Evolutionary conservation across 1,284 basidiomycete genomes (phyloP).

Genomic region (Cyathus pygmaeus): DNA sequence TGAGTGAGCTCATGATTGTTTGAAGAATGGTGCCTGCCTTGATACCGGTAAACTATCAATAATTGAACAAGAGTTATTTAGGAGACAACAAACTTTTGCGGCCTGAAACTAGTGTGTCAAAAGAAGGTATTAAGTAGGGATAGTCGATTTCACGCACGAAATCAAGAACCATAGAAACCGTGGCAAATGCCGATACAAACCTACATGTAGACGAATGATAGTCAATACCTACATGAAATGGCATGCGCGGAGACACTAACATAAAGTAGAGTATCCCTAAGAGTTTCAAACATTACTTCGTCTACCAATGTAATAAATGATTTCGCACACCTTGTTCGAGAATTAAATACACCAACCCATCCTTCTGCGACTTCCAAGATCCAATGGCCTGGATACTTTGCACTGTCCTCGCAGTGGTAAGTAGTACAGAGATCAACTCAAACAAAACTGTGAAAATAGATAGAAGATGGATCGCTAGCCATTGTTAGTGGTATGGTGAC

Average conservation of each 20-base stretch:
- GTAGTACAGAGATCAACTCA: not conserved
- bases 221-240: not conserved
- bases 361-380: not conserved
- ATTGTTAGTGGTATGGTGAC: not conserved
- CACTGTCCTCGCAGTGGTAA: not conserved
- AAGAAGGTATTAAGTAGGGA: not conserved
- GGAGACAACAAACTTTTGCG: not conserved
- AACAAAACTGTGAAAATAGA: not conserved
- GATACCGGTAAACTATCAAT: not conserved
- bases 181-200: not conserved
- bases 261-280: constrained; percentile 1
- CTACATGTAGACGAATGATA: not conserved
- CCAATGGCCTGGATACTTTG: not conserved
- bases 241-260: not conserved
- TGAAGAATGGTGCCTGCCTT: not conserved
- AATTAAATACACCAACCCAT: not conserved
- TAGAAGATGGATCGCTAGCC: not conserved
- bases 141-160: not conserved
- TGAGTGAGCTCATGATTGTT: not conserved
- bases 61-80: no score
- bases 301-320: no score
- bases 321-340: not conserved
- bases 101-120: not conserved
- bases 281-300: not conserved
- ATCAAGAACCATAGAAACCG: not conserved